phyloP scores from a whole-genome alignment of 768 basidiomycete genomes.

The Boletellus ananas region DNA sequence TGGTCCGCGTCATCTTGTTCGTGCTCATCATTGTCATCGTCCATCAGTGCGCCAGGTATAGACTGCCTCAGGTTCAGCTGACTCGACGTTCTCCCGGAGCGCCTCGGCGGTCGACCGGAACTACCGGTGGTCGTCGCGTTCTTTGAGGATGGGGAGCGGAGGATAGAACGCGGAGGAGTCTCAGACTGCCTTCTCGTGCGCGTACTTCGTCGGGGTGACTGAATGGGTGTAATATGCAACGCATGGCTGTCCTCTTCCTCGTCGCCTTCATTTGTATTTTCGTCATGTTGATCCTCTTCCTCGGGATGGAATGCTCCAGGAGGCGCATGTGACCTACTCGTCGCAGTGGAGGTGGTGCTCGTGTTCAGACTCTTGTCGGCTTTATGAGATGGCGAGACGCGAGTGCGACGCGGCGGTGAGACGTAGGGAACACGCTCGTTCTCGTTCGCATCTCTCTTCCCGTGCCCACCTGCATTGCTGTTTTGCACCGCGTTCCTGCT shows the following conservation, averaged over 20 bases:
- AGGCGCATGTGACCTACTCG: constrained; percentile 29
- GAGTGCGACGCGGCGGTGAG: constrained; percentile 11
- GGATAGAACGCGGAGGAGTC: constrained; percentile 14
- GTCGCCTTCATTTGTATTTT: constrained; percentile 20
- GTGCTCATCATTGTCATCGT: constrained; percentile 33
- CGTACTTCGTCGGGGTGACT: constrained; percentile 13
- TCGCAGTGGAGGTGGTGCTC: constrained; percentile 10
- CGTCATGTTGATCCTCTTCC: constrained; percentile 27
- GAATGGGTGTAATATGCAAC: constrained; percentile 4
- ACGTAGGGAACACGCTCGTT: neutral
- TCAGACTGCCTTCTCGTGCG: constrained; percentile 7
- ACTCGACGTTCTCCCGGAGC: constrained; percentile 6
- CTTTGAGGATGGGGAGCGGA: constrained; percentile 12
- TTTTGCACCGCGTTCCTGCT: constrained; percentile 2
- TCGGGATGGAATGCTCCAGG: constrained; percentile 47
- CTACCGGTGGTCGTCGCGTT: neutral
- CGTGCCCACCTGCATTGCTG: neutral
- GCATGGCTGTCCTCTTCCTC: constrained; percentile 8
- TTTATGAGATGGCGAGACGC: constrained; percentile 8
- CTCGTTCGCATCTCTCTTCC: neutral
- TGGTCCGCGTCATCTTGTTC: constrained; percentile 24
- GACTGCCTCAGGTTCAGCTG: constrained; percentile 22
- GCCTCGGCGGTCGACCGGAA: neutral
- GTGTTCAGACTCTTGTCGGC: constrained; percentile 10
- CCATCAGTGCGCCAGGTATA: constrained; percentile 44